Conservation (phyloP, 371 early-diverging fungal genomes). For the Mortierella sp. region DNA sequence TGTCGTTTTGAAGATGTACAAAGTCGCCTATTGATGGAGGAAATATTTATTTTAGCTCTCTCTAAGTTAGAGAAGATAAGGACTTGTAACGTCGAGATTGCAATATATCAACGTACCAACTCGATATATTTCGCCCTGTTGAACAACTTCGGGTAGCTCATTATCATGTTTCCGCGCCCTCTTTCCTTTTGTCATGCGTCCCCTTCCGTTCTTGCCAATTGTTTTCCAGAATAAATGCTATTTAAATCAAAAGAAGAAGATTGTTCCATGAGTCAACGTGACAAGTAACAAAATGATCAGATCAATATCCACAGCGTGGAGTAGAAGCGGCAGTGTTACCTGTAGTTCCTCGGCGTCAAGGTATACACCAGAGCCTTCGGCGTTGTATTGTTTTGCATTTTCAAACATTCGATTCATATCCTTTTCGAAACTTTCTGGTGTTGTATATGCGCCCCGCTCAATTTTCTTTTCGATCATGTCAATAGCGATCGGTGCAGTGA, state of each 20-base stretch:
- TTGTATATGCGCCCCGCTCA: constrained; percentile 63
- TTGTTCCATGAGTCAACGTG: neutral
- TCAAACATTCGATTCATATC: constrained; percentile 82
- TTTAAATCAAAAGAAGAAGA: neutral
- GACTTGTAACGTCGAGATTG: neutral
- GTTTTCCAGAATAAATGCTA: constrained; percentile 51
- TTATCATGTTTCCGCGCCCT: constrained; percentile 26
- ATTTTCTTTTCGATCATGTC: constrained; percentile 60
- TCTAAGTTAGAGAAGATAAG: neutral
- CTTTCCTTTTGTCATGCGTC: constrained; percentile 26
- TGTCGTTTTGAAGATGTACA: constrained; percentile 46
- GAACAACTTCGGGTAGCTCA: constrained; percentile 28
- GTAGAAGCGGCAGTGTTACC: constrained; percentile 37
- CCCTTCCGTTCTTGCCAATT: constrained; percentile 44
- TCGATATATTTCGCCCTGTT: constrained; percentile 22
- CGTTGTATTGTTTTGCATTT: constrained; percentile 86
- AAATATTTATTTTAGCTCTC: no score
- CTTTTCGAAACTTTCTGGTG: constrained; percentile 66
- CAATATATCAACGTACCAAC: constrained; percentile 27
- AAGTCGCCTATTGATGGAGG: constrained; percentile 31
- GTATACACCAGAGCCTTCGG: constrained; percentile 81
- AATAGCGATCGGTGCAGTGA: constrained; percentile 43
- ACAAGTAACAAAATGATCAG: no score
- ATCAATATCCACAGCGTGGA: neutral
- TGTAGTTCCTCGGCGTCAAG: constrained; percentile 78